phyloP scores from a whole-genome alignment of 139 green algal species.

The Yamagishiella unicocca region DNA sequence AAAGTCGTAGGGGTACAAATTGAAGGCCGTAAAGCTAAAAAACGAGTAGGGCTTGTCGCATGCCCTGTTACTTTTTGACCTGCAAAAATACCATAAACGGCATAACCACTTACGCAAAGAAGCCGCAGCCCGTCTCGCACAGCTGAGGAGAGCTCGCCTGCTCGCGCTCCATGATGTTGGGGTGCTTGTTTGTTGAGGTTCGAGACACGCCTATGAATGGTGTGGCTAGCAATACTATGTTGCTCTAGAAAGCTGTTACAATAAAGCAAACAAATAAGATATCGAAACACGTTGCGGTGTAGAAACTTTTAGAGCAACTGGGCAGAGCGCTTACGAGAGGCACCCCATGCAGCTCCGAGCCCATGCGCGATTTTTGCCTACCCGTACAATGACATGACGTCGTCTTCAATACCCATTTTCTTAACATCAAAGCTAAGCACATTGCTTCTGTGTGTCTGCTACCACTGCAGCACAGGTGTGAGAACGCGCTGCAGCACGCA shows the following conservation, averaged over 20 bases:
- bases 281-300: background rate
- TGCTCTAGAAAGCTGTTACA: background rate
- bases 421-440: too few relatives aligned
- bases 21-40: background rate
- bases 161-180: conserved; percentile 4
- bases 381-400: too few relatives aligned
- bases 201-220: background rate
- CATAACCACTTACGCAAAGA: conserved; percentile 76
- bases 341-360: background rate
- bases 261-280: background rate
- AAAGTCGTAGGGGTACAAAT: background rate
- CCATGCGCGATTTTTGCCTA: background rate
- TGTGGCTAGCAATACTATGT: background rate
- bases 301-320: background rate
- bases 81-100: background rate
- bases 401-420: too few relatives aligned
- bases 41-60: conserved; percentile 8
- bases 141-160: conserved; percentile 47
- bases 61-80: too few relatives aligned
- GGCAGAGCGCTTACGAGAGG: background rate
- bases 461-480: too few relatives aligned
- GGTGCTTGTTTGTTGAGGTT: conserved; percentile 16
- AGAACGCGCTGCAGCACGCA: too few relatives aligned
- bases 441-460: too few relatives aligned
- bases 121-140: conserved; percentile 77